These are phyloP conservation scores for Purpureocillium lavendulum DNA, from an alignment of 2,329 filamentous ascomycete genomes.

Conservation along the genomic window DNA sequence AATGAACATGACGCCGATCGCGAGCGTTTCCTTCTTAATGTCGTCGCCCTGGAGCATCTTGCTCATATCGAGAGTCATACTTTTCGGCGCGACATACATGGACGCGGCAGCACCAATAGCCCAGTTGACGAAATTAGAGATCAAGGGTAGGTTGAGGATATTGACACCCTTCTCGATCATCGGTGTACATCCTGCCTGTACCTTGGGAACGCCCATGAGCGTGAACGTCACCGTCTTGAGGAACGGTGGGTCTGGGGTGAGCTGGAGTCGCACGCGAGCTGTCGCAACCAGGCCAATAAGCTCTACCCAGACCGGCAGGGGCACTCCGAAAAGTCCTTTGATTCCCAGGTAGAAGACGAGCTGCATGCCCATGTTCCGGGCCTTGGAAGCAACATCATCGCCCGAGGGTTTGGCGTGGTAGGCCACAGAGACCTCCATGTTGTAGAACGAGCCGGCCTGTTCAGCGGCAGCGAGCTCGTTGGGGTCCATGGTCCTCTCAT, in stretches of 20 bases:
- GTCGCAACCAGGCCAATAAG: conserved; percentile 87
- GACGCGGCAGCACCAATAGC: conserved; percentile 79
- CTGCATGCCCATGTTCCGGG: conserved; percentile 95
- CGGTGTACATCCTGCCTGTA: conserved; percentile 81
- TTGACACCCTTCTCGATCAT: conserved; percentile 91
- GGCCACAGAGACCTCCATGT: conserved; percentile 81
- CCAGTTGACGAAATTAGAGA: conserved; percentile 95
- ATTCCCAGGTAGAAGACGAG: conserved; percentile 89
- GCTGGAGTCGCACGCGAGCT: conserved; percentile 69
- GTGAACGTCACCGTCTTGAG: conserved; percentile 88
- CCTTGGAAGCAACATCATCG: conserved; percentile 66
- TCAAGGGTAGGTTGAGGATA: conserved; percentile 81
- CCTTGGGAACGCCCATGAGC: conserved; percentile 86
- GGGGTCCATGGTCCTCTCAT: conserved; percentile 73
- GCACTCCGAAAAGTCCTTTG: conserved; percentile 81
- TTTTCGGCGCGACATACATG: conserved; percentile 93
- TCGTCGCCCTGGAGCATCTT: conserved; percentile 88
- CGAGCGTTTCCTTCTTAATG: conserved; percentile 80
- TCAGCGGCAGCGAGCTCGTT: conserved; percentile 84
- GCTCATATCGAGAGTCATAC: conserved; percentile 82
- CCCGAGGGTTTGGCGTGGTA: conserved; percentile 79
- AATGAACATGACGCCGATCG: conserved; percentile 85
- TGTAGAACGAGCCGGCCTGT: conserved; percentile 87
- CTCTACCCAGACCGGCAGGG: conserved; percentile 82
- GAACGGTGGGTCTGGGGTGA: conserved; percentile 87